Conservation (phyloP, 2,329 filamentous ascomycete species). For the Calonectria henricotiae region DNA sequence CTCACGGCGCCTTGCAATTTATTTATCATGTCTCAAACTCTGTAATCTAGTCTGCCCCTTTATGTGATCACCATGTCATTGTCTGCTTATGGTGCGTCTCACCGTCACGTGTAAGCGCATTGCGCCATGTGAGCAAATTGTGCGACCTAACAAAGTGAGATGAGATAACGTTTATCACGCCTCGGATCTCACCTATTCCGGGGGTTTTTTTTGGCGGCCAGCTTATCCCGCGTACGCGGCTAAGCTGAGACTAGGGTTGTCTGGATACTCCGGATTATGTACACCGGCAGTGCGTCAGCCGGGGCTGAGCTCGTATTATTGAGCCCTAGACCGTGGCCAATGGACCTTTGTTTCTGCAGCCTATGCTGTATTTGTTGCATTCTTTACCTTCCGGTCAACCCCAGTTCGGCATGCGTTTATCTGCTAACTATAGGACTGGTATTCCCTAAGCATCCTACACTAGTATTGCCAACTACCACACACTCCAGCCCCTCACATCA, state of each 20-base stretch:
- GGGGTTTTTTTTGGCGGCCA: background rate
- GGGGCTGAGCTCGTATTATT: constrained; percentile 18
- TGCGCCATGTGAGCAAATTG: constrained; percentile 14
- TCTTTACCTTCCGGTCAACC: background rate
- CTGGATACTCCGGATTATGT: constrained; percentile 3
- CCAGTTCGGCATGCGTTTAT: background rate
- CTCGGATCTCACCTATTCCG: constrained; percentile 7
- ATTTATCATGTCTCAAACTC: constrained; percentile 25
- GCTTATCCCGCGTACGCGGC: background rate
- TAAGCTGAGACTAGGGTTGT: constrained; percentile 10
- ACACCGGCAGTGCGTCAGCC: constrained; percentile 3
- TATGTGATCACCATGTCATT: constrained; percentile 21
- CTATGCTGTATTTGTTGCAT: background rate
- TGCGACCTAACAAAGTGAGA: constrained; percentile 7
- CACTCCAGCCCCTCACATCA: background rate
- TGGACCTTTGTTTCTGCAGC: background rate
- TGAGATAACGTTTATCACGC: background rate
- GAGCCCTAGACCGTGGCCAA: background rate
- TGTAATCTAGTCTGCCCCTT: background rate
- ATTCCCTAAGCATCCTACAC: background rate
- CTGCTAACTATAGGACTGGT: background rate
- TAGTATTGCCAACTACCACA: background rate
- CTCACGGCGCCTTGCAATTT: constrained; percentile 16
- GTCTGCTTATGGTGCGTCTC: background rate
- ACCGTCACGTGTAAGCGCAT: constrained; percentile 15